Base-by-base conservation (phyloP, 176 grass and related monocot species). In the Raddia guianensis region DNA sequence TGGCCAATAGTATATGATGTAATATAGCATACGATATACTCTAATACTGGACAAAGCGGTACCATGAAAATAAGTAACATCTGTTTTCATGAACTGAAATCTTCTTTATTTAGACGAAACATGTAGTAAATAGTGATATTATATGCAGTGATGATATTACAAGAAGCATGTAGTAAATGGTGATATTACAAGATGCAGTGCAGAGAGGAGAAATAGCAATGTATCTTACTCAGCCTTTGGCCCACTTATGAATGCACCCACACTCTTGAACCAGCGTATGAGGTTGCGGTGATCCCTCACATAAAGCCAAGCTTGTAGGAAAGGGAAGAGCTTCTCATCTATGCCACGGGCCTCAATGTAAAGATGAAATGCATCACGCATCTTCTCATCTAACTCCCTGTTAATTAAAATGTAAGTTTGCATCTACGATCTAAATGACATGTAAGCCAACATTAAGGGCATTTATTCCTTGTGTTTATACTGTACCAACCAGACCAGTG, bases 271-370 rank as follows among this genome's bases (percentile, higher is more conserved):
- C 96, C 96, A 99, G n/a, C 75, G 85, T 79, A 93, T 79, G 15
- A 95, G 89, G 73, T 90, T 95, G 70, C 96, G 89, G 70, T 99
- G 96, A 82, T 99, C 96, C 77, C 93, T 99, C 61, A 99, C 96
- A 74, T 99, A 99, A 53, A 99, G 84, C 96, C 96, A 99, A 49
- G 92, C 96, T 93, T 95, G 90, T 13, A 99, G 89, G 75, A 99
- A 99, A 73, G 86, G 84, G 74, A 99, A 99, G 43, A 99, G 92
- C 33, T 88, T 87, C 82, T 99, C 96, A 78, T 93, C 88, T 83
- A 99, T 93, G 35, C 90, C 96, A 73, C 92, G 92, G 56, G 81
- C 82, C 87, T 99, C 92, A 20, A 99, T 93, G 86, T 91, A 99
- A 53, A 70, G 43, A 85, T 95, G 92, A 74, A 99, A 89, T 64